Base-by-base conservation (phyloP, 306 rosid genomes). In the Inga leiocalycina region DNA sequence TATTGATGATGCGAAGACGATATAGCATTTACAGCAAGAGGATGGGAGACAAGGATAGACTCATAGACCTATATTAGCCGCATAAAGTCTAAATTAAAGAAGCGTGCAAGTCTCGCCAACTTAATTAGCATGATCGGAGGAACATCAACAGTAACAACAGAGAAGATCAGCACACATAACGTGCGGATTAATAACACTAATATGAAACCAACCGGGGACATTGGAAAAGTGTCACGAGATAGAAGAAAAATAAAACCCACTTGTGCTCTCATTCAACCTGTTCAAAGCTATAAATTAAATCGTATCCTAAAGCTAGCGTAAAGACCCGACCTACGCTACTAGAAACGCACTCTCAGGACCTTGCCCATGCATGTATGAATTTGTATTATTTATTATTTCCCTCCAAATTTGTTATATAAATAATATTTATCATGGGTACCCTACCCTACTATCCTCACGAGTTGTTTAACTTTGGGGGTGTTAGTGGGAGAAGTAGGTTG, bases 81-180 rank as follows among this genome's bases (percentile, higher is more conserved):
- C 13, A 70, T 11, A 32, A 10, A 56, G 6, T 27, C 66, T 10
- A 10, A 10, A 59, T 59, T 59, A 59, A 59, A 59, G 74, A 70
- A 71, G 30, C 81, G 85, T 76, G 71, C 43, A 54, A 51, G 70
- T 43, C 30, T 66, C 35, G 76, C 77, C 49, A 20, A 56, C 51
- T 68, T 57, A 39, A 39, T 39, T 1, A 24, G 57, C 67, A 32
- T 79, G 56, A 44, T 71, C 20, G 75, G 54, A 56, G 71, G 45
- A 84, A 66, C 80, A 43, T 48, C 16, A 75, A 80, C 65, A 75
- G 84, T 74, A 49, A 84, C 45, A 22, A 43, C 32, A 65, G 10
- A 46, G 32, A 37, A 30, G 37, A 20, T 62, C 0, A 2, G 12
- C 41, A 83, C 41, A 83, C 66, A 46, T 62, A 78, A 43, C 76